Evolutionary conservation across 139 green algal species (phyloP).

Genomic region (Asterochloris sp.): DNA sequence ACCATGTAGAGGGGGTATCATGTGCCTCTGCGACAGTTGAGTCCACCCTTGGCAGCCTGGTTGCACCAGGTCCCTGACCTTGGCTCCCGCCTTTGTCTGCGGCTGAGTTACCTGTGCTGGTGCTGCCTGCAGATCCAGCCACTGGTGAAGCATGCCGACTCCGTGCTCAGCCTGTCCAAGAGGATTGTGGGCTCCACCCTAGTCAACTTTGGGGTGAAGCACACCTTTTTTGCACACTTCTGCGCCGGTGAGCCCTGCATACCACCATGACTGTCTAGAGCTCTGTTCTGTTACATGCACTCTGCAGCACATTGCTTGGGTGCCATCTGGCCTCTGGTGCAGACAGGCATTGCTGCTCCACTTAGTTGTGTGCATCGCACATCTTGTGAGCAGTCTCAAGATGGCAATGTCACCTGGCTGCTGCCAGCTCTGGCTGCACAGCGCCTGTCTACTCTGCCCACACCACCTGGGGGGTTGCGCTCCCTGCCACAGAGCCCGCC

Average conservation of each 20-base stretch:
- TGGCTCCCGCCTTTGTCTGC: background rate
- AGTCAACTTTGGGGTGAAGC: constrained; percentile 50
- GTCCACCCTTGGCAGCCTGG: too few relatives aligned
- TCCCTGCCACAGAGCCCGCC: background rate
- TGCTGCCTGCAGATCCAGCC: background rate
- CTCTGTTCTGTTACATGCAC: background rate
- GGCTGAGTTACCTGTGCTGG: background rate
- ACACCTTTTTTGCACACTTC: constrained; percentile 86
- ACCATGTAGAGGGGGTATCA: too few relatives aligned
- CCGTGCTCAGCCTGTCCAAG: constrained; percentile 38
- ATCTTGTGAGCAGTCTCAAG: too few relatives aligned
- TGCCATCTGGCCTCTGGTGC: background rate
- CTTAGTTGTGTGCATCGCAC: too few relatives aligned
- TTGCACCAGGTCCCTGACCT: background rate
- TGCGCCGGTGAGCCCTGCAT: constrained; percentile 53
- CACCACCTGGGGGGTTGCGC: background rate
- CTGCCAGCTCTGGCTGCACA: background rate
- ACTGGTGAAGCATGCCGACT: constrained; percentile 54
- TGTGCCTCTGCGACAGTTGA: too few relatives aligned
- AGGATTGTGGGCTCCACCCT: constrained; percentile 51
- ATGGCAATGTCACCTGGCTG: too few relatives aligned
- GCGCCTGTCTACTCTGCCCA: background rate
- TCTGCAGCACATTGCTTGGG: background rate
- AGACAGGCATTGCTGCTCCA: background rate
- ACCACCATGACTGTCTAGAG: background rate